Evolutionary conservation across 108 stramenopile species (phyloP), one percentile per base, ranked within the genome.

Genomic region (Conticribra weissflogii): DNA sequence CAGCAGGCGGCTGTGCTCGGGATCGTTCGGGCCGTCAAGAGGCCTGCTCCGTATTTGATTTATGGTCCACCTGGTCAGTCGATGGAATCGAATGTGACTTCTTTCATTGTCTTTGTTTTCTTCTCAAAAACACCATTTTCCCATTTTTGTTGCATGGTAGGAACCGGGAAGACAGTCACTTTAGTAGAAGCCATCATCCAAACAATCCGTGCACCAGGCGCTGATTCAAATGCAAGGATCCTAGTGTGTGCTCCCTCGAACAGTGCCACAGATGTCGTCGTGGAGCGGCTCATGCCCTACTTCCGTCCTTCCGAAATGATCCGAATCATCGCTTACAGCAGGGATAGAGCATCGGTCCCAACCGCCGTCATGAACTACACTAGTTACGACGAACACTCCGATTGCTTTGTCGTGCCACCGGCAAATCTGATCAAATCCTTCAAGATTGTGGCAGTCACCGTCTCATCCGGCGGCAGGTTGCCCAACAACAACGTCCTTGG

Each of bases 11-110:
- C 83, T 28, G 81, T 89, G 0, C 21, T 67, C 14, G 57, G 58
- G 0, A 77, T 82, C 31, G 55, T 82, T 23, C 51, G 57, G 32
- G 70, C 74, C 0, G 53, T 45, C 14, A 51, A 48, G 57, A 69
- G 81, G 29, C 81, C 85, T 31, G 46, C 79, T 21, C 89, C 89
- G 12, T 86, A 86, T 50, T 47, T 87, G 9, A 79, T 90, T 30
- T 90, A 73, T 70, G 85, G 87, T 4, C 87, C 90, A 17, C 90
- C 87, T 44, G 87, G 59, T n/a, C n/a, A n/a, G n/a, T n/a, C n/a
- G n/a, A n/a, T n/a, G n/a, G n/a, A n/a, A n/a, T n/a, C n/a, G n/a
- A n/a, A n/a, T n/a, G n/a, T n/a, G n/a, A n/a, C n/a, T n/a, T n/a
- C n/a, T n/a, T n/a, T n/a, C n/a, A n/a, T n/a, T n/a, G n/a, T n/a